phyloP scores from a whole-genome alignment of 2,329 filamentous ascomycete species.

The Hymenoscyphus fraxineus region DNA sequence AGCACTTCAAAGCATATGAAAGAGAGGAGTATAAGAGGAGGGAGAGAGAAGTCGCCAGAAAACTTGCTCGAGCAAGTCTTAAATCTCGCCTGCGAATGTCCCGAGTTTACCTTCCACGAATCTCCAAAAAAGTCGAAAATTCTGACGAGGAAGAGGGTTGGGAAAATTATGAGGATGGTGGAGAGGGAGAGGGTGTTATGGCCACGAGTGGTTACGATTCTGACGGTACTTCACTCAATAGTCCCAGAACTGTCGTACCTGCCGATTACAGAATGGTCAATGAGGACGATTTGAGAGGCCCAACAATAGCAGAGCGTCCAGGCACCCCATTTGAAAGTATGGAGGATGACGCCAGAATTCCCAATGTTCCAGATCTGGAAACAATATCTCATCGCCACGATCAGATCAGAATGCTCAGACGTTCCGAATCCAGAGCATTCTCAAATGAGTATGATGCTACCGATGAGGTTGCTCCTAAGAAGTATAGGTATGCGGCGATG shows the following conservation, averaged over 20 bases:
- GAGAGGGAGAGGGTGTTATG: not conserved
- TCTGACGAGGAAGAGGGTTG: not conserved
- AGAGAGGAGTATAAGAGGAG: not conserved
- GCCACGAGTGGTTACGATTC: not conserved
- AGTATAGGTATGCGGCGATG: not conserved
- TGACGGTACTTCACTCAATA: no score
- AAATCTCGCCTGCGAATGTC: not conserved
- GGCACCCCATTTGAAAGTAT: not conserved
- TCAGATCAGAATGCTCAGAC: no score
- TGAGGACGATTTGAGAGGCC: not conserved
- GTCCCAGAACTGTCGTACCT: not conserved
- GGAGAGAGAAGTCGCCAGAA: not conserved
- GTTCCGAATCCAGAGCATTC: no score
- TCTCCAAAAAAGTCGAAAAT: not conserved
- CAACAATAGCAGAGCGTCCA: not conserved
- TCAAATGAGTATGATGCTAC: not conserved
- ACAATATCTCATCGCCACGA: not conserved
- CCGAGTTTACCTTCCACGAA: not conserved
- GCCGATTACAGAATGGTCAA: not conserved
- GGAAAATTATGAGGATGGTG: not conserved
- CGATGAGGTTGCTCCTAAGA: not conserved
- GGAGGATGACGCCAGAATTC: not conserved
- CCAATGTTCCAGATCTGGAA: not conserved
- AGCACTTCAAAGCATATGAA: constrained; percentile 10
- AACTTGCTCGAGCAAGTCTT: not conserved